Evolutionary conservation across 2,329 filamentous ascomycete species (phyloP), one percentile per base, ranked within the genome.

Genomic region (Diatrype stigma): DNA sequence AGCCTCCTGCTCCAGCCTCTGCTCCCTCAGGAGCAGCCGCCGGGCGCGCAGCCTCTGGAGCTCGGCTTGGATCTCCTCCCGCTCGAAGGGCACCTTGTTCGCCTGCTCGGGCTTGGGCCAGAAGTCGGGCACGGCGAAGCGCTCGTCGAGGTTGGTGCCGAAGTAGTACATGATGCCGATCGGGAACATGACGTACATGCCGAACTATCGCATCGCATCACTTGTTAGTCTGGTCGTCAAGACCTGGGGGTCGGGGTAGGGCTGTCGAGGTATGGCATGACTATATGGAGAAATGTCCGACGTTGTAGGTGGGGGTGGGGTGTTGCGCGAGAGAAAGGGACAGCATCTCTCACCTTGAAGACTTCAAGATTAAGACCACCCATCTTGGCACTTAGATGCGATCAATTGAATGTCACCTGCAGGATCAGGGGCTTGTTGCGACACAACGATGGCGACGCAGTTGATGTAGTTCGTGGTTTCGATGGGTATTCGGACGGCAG

Each of bases 131-230:
- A 97, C 90, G 45, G 81, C 75, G 77, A 99, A 99, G 57, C 90
- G 87, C 60, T 87, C 81, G 73, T 99, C 94, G 67, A 99, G 89
- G 72, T 99, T 99, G 51, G 92, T 96, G 68, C 94, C 94, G 72
- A 97, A 99, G 78, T 99, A 99, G 80, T 95, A 97, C 94, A 99
- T 99, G 78, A 94, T 92, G 63, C 90, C 91, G 65, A 99, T 97
- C 17, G 94, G 94, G 74, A 99, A 99, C 81, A 96, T 87, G 76
- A 99, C 86, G 77, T 99, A 99, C 81, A 95, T 89, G 76, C 93
- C 92, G 71, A 99, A 99, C 93, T 96, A 56, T 51, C 16, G 21
- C 16, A 21, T 34, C 30, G 14, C 30, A 14, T 14, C 12, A 37
- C 6, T 12, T 17, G 34, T 14, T 17, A 37, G 34, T 12, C 14